Percentiles rank a stretch among this genome's conserved stretches.
Conservation (phyloP, 1,284 basidiomycete species). For the Ceratobasidium sp. region DNA sequence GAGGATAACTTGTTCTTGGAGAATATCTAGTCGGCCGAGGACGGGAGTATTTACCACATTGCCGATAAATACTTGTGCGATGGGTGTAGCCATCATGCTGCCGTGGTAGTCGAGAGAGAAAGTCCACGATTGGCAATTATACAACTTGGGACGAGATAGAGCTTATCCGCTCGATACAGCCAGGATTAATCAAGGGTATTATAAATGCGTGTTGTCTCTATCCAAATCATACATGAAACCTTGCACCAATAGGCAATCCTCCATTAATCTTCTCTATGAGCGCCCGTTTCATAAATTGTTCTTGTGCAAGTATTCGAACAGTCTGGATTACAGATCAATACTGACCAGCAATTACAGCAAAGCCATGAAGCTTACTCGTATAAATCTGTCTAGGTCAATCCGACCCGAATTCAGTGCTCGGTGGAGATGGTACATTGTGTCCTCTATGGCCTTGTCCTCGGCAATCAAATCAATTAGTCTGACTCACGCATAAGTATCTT, state of each 20-base stretch:
- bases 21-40: constrained; percentile 46
- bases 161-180: neutral
- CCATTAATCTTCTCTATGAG: constrained; percentile 85
- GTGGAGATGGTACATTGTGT: constrained; percentile 96
- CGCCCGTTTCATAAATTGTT: constrained; percentile 93
- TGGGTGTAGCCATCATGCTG: constrained; percentile 28
- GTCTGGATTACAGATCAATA: constrained; percentile 59
- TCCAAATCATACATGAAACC: constrained; percentile 27
- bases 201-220: constrained; percentile 5
- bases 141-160: neutral
- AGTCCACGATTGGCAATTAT: constrained; percentile 23
- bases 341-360: neutral
- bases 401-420: constrained; percentile 91
- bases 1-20: constrained; percentile 34
- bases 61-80: constrained; percentile 37
- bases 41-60: constrained; percentile 39
- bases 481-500: constrained; percentile 10
- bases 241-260: constrained; percentile 65
- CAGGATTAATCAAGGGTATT: constrained; percentile 4
- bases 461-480: constrained; percentile 94
- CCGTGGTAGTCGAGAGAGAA: neutral
- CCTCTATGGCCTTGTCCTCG: constrained; percentile 98
- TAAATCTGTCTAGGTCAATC: constrained; percentile 90
- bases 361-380: constrained; percentile 68
- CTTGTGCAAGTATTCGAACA: constrained; percentile 85